Percentiles rank a stretch among this genome's conserved stretches.
Conservation (phyloP, 352 stramenopile species). For the Pilasporangium apinafurcum region DNA sequence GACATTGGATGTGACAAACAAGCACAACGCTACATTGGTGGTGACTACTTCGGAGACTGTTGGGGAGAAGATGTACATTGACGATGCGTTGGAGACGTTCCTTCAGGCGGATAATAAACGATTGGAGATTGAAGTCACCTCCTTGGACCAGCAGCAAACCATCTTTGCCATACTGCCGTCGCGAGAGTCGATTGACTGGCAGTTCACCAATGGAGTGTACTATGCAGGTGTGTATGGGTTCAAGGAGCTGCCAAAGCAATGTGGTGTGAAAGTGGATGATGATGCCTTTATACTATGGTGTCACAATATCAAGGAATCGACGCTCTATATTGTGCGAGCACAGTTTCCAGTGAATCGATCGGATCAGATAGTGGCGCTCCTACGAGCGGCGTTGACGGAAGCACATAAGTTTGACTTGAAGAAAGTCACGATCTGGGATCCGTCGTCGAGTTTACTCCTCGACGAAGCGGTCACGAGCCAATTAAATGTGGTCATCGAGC, state of each 20-base stretch:
- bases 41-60: too few species aligned
- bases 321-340: slow-evolving; percentile 43
- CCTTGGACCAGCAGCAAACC: too few species aligned
- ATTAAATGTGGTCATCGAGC: slow-evolving; percentile 22
- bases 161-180: slow-evolving; percentile 40
- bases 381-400: slow-evolving; percentile 27
- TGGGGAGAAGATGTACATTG: slow-evolving; percentile 16
- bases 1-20: slow-evolving; percentile 13
- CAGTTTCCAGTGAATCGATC: slow-evolving; percentile 20
- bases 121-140: slow-evolving; percentile 21
- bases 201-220: slow-evolving; percentile 48
- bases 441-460: slow-evolving; percentile 11
- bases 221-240: slow-evolving; percentile 31
- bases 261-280: slow-evolving; percentile 24
- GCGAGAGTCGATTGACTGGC: slow-evolving; percentile 58
- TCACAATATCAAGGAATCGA: slow-evolving; percentile 55
- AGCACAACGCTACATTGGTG: slow-evolving; percentile 3
- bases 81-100: slow-evolving; percentile 28
- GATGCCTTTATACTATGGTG: slow-evolving; percentile 59
- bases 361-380: slow-evolving; percentile 8
- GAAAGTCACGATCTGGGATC: slow-evolving; percentile 42
- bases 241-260: slow-evolving; percentile 24
- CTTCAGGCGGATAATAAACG: slow-evolving; percentile 31
- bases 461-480: slow-evolving; percentile 8
- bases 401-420: slow-evolving; percentile 31